Conservation (phyloP, 257 asterid genomes). For the Solanum boliviense region DNA sequence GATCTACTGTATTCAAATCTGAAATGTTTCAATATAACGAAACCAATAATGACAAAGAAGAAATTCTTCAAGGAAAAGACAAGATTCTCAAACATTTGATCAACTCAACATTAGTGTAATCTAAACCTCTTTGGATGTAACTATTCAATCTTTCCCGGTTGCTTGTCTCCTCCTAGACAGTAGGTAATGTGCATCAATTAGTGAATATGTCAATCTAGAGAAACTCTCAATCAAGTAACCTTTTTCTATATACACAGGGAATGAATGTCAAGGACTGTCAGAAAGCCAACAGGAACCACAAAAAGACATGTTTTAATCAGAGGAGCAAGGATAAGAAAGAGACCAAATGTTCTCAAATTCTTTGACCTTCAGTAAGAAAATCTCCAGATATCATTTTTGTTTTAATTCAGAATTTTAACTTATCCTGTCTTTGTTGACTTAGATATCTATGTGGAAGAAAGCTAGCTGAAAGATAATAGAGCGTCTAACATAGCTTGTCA, state of each 20-base stretch:
- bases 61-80: not conserved
- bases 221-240: not conserved
- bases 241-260: not conserved
- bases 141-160: not conserved
- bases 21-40: not conserved
- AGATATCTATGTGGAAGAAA: not conserved
- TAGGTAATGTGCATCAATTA: not conserved
- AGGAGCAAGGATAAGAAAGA: not conserved
- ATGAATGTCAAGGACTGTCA: not conserved
- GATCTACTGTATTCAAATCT: not conserved
- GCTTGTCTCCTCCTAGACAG: not conserved
- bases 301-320: not conserved
- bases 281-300: not conserved
- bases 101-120: not conserved
- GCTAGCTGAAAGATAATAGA: not conserved
- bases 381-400: not conserved
- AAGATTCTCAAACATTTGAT: not conserved
- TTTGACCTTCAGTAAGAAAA: not conserved
- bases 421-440: not conserved
- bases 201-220: not conserved
- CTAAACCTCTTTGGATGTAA: not conserved
- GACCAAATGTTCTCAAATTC: not conserved
- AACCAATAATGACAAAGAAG: not conserved
- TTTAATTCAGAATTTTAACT: not conserved
- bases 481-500: not conserved